A percentile compares a stretch with the other conserved stretches of the same genome.
These are phyloP conservation scores for Alloascoidea hylecoeti DNA, from an alignment of 805 yeast genomes.

Conservation along the genomic window DNA sequence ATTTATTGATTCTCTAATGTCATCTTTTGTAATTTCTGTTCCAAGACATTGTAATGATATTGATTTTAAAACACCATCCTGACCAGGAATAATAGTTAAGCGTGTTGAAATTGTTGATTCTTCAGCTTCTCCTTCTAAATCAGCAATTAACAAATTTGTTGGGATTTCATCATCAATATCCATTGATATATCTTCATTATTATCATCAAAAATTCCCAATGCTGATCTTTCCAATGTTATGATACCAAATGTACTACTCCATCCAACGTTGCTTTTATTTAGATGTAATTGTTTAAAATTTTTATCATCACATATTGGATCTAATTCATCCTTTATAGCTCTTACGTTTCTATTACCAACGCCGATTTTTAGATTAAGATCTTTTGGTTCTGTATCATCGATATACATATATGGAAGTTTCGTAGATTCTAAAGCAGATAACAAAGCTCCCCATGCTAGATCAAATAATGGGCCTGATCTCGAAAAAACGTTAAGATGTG, in stretches of 20 bases:
- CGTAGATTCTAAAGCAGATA: conserved; percentile 45
- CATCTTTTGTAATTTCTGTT: conserved; percentile 1
- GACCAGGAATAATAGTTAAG: conserved; percentile 21
- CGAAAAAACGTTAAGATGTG: conserved; percentile 63
- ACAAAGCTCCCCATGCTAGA: conserved; percentile 53
- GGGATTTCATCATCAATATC: conserved; percentile 22
- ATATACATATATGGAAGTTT: conserved; percentile 55
- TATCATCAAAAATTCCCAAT: conserved; percentile 30
- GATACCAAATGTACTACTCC: conserved; percentile 13
- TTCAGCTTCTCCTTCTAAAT: conserved; percentile 78
- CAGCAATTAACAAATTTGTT: conserved; percentile 41
- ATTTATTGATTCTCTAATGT: neutral
- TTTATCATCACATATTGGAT: conserved; percentile 35
- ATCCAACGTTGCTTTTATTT: conserved; percentile 23
- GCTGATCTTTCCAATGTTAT: conserved; percentile 24
- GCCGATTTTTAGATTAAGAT: conserved; percentile 25
- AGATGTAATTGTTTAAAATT: conserved; percentile 23
- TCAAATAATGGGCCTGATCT: conserved; percentile 77
- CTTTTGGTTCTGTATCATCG: conserved; percentile 43
- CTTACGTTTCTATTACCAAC: conserved; percentile 36
- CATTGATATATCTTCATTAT: conserved; percentile 2
- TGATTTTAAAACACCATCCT: neutral
- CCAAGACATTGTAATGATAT: neutral
- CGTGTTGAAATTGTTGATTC: conserved; percentile 44
- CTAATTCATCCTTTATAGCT: conserved; percentile 32